Conservation (phyloP, 352 stramenopile species). For the Globisporangium megalacanthum region DNA sequence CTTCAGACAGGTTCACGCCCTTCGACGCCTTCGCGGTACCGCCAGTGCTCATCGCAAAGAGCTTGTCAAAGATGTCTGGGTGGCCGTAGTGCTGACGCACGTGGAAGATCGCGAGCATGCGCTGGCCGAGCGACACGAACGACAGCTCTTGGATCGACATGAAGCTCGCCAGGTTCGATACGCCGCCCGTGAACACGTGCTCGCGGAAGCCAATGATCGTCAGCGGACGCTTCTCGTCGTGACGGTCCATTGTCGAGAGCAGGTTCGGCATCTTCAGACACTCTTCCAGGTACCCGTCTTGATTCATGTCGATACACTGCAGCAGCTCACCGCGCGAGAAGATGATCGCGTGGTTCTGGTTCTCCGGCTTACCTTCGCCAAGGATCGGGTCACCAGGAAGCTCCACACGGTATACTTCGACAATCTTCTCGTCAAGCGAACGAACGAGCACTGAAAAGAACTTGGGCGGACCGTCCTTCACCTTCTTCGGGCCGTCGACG, state of each 20-base stretch:
- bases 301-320: constrained; percentile 91
- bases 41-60: constrained; percentile 77
- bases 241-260: constrained; percentile 70
- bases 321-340: constrained; percentile 83
- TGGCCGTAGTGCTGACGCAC: constrained; percentile 85
- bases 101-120: constrained; percentile 72
- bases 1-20: constrained; percentile 82
- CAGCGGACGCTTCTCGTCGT: constrained; percentile 58
- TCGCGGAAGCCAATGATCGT: constrained; percentile 86
- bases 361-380: no score
- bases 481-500: constrained; percentile 82
- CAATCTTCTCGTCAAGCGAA: constrained; percentile 64
- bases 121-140: constrained; percentile 80
- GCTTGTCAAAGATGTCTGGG: constrained; percentile 86
- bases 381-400: constrained; percentile 81
- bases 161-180: constrained; percentile 81
- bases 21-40: constrained; percentile 81
- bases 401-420: constrained; percentile 78
- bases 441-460: constrained; percentile 81
- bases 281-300: constrained; percentile 83
- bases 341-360: constrained; percentile 87
- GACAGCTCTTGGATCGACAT: constrained; percentile 85
- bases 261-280: constrained; percentile 79
- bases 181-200: constrained; percentile 79
- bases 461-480: constrained; percentile 83